These are phyloP conservation scores for Ophiorrhiza pumila DNA, from an alignment of 257 asterid species.

Conservation along the genomic window DNA sequence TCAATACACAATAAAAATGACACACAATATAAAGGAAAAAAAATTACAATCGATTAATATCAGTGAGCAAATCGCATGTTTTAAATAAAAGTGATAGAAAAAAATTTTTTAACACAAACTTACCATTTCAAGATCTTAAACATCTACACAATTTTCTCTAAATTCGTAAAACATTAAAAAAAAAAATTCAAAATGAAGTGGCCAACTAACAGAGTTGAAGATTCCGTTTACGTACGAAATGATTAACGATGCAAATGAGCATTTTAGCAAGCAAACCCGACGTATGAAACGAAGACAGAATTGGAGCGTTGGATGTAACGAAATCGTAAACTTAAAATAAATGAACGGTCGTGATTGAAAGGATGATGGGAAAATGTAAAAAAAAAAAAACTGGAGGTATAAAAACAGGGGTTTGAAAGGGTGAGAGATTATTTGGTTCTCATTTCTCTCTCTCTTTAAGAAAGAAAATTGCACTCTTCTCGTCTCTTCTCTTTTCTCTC, in stretches of 20 bases:
- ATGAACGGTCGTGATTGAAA: conserved; percentile 1
- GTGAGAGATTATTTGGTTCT: conserved; percentile 40
- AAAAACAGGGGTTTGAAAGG: conserved; percentile 51
- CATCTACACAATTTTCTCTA: background rate
- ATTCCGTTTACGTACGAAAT: background rate
- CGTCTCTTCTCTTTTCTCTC: conserved; percentile 20
- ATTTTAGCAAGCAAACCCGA: background rate
- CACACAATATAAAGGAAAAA: no score
- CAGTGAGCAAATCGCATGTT: no score
- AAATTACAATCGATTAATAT: no score
- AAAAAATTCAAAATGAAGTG: background rate
- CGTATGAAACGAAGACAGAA: conserved; percentile 4
- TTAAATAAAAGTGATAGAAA: no score
- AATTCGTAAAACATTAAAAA: background rate
- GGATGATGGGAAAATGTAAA: background rate
- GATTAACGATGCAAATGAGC: background rate
- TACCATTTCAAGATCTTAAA: no score
- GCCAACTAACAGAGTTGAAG: conserved; percentile 5
- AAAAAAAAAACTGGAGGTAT: conserved; percentile 40
- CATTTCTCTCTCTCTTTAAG: conserved; percentile 28
- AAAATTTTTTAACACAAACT: no score
- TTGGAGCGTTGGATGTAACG: background rate
- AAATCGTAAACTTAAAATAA: background rate
- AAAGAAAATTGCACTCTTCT: conserved; percentile 31
- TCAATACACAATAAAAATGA: no score